A percentile compares a stretch with the other conserved stretches of the same genome.
Evolutionary conservation across 2,329 filamentous ascomycete genomes (phyloP).

Genomic region (Clarireedia homoeocarpa): DNA sequence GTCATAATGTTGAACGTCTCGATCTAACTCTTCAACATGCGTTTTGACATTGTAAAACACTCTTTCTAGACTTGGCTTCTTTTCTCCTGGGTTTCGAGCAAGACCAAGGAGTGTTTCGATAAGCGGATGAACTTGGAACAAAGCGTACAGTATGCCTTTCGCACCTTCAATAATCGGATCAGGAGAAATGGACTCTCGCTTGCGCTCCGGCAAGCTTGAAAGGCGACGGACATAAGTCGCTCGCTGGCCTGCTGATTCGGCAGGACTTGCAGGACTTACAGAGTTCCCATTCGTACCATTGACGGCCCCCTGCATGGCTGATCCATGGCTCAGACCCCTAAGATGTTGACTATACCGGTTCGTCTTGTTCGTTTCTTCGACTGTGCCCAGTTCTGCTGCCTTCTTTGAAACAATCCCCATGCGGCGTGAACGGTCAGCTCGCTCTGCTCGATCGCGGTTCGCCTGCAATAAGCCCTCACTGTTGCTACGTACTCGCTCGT

Average conservation of each 20-base stretch:
- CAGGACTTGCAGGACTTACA: conserved; percentile 50
- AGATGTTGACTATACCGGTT: conserved; percentile 57
- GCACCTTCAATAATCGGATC: conserved; percentile 57
- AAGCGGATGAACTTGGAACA: conserved; percentile 61
- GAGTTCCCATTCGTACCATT: conserved; percentile 24
- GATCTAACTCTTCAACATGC: conserved; percentile 58
- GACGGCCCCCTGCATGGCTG: conserved; percentile 49
- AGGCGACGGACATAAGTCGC: conserved; percentile 55
- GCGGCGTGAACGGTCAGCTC: conserved; percentile 47
- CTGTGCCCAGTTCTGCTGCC: conserved; percentile 50
- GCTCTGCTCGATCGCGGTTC: conserved; percentile 28
- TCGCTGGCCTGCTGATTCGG: conserved; percentile 48
- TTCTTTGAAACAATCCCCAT: conserved; percentile 58
- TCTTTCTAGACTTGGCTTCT: conserved; percentile 56
- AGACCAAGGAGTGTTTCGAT: conserved; percentile 58
- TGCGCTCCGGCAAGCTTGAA: conserved; percentile 53
- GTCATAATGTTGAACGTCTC: conserved; percentile 56
- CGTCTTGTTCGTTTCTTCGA: conserved; percentile 49
- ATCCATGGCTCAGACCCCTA: conserved; percentile 59
- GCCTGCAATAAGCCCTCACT: conserved; percentile 52
- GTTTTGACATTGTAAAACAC: conserved; percentile 62
- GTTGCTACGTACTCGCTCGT: conserved; percentile 59
- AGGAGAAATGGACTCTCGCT: conserved; percentile 51
- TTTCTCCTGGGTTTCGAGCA: conserved; percentile 51
- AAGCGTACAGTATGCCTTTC: conserved; percentile 58